Evolutionary conservation across 2,329 filamentous ascomycete genomes (phyloP), one percentile per base, ranked within the genome.

Genomic region (Fusarium azukiicola): DNA sequence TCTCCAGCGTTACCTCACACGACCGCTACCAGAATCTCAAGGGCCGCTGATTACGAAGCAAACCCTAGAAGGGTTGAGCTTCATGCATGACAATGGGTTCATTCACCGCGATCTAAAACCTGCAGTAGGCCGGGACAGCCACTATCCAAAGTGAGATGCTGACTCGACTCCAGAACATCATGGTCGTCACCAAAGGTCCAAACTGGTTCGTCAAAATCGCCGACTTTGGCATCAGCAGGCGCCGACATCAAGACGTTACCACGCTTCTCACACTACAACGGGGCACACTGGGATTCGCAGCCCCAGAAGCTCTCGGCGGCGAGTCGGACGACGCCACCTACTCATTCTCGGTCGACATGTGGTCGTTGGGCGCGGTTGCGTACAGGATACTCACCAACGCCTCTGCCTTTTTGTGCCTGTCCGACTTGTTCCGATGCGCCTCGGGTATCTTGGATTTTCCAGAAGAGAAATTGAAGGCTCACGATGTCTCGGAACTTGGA

Each of bases 171-270:
- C 13, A 56, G 52, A 56, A 56, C 38, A 56, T 56, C 32, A 56
- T 56, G 52, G 52, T 56, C 4, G 52, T 56, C 32, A 56, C 52
- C 52, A 56, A 56, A 38, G 32, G 32, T 4, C 52, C 52, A 56
- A 56, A 56, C 19, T 56, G 52, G 52, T 56, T 56, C 32, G 52
- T 56, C 19, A 56, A 56, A 56, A 56, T 56, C 32, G 52, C 52
- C 13, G 52, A 56, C n/a, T 56, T 56, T 21, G 52, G 52, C 32
- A 56, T 56, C 52, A 56, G 52, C 52, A 56, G 52, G 19, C 52
- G 52, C 21, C 52, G 52, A 6, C 52, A 56, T 56, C 52, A 56
- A 21, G 52, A 38, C 19, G 52, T 56, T 9, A 56, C 52, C 32
- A 56, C 52, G 13, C 32, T 36, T 36, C 52, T 56, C 38, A 56